Evolutionary conservation across 2,329 filamentous ascomycete species (phyloP), one percentile per base, ranked within the genome.

Genomic region (Arthrobotrys entomopaga): DNA sequence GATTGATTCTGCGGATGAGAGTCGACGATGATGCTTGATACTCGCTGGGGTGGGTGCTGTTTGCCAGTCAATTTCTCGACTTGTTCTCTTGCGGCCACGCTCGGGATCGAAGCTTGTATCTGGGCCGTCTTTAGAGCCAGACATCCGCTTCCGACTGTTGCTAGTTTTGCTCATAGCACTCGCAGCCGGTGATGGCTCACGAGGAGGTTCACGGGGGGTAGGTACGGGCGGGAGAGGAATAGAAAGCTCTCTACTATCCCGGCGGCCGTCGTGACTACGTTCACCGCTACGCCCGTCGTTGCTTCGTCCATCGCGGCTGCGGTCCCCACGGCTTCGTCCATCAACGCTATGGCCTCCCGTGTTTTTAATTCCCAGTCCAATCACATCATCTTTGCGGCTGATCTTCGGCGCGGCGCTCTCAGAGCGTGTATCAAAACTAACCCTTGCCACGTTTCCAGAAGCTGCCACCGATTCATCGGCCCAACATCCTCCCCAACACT

Each of bases 401-500:
- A 64, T 29, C 42, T 49, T 57, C 20, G 48, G 34, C 19, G 54
- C 53, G 5, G 50, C 46, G 13, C 49, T 71, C 49, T 64, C 65
- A 19, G 65, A 67, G 11, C 61, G 29, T 11, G 65, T 66, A 46
- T 67, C 72, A 15, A 66, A 60, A 49, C 72, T 71, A 43, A 63
- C 40, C 6, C 60, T 60, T n/a, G 43, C 34, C 10, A 49, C 46
- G 10, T 54, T 69, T n/a, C 65, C 59, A 19, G 53, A 34, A 13
- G 43, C 11, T 15, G 60, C 53, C 40, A 64, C 60, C 43, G 63
- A 42, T 26, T 79, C 77, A 42, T 79, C 78, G 10, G 76, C 76
- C 59, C 77, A 67, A 52, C 78, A 79, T 1, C 78, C 78, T 15
- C 65, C 76, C 77, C 77, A 79, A 56, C 78, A 79, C 20, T 78